A percentile compares a stretch with the other conserved stretches of the same genome.
phyloP scores from a whole-genome alignment of 331 rosid genomes.

The Quercus lobata region DNA sequence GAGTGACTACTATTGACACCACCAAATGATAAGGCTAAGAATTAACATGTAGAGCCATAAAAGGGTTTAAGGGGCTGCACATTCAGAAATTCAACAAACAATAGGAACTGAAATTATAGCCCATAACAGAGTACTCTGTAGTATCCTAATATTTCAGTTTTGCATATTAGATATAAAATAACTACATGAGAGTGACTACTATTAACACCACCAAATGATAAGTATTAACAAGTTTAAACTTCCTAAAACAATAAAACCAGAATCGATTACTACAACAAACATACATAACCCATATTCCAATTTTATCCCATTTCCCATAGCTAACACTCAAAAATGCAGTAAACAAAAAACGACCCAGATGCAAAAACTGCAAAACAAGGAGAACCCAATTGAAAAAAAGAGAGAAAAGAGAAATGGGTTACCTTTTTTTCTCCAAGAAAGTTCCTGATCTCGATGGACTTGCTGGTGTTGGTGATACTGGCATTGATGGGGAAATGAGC shows the following conservation, averaged over 20 bases:
- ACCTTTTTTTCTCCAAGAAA: slow-evolving; percentile 87
- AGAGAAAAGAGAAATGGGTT: not conserved
- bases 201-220: not conserved
- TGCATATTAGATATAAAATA: not conserved
- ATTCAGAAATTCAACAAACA: not conserved
- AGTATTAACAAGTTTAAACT: not conserved
- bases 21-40: too few relatives aligned
- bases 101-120: not conserved
- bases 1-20: too few relatives aligned
- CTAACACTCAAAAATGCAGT: not conserved
- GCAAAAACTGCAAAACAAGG: not conserved
- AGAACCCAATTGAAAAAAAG: not conserved
- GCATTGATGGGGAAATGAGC: slow-evolving; percentile 88
- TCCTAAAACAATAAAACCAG: not conserved
- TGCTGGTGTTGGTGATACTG: slow-evolving; percentile 36
- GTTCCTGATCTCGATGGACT: slow-evolving; percentile 69
- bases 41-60: not conserved
- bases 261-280: not conserved
- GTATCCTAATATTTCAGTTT: not conserved
- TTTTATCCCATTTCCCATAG: not conserved
- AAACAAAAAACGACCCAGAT: not conserved
- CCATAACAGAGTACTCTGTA: not conserved
- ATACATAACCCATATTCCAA: not conserved
- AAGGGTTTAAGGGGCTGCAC: not conserved
- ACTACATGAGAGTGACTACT: not conserved